Conservation (phyloP, 2,329 filamentous ascomycete species). For the Trichoderma koningiopsis region DNA sequence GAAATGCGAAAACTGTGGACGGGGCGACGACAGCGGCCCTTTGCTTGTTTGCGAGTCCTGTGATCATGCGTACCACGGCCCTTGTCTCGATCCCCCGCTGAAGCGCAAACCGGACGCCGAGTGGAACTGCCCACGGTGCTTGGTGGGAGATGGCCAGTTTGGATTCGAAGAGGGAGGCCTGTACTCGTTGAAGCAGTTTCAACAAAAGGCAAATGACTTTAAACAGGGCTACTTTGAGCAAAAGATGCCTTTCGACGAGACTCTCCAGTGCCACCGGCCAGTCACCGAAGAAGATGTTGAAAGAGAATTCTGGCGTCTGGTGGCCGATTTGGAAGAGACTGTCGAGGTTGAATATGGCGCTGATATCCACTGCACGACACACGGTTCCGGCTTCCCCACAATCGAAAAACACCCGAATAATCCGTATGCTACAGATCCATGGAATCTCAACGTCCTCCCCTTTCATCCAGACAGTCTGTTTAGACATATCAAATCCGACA, state of each 20-base stretch:
- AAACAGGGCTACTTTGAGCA: constrained; percentile 91
- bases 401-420: constrained; percentile 88
- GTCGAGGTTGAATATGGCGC: constrained; percentile 98
- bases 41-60: constrained; percentile 89
- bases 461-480: constrained; percentile 91
- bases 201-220: constrained; percentile 93
- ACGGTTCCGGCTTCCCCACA: constrained; percentile 95
- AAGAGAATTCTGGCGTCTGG: constrained; percentile 93
- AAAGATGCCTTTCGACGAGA: constrained; percentile 84
- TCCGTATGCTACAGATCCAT: constrained; percentile 83
- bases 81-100: constrained; percentile 85
- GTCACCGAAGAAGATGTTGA: constrained; percentile 96
- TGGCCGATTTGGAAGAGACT: constrained; percentile 90
- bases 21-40: constrained; percentile 69
- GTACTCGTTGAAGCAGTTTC: constrained; percentile 93
- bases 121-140: constrained; percentile 94
- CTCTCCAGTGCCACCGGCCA: constrained; percentile 75
- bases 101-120: constrained; percentile 75
- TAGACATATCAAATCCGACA: constrained; percentile 95
- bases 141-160: constrained; percentile 95
- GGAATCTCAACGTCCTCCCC: constrained; percentile 94
- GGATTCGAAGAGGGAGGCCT: constrained; percentile 96
- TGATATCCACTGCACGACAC: constrained; percentile 96
- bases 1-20: constrained; percentile 86
- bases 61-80: constrained; percentile 82